These are phyloP conservation scores for Heterobasidion occidentale DNA, from an alignment of 1,284 basidiomycete species.

Conservation along the genomic window DNA sequence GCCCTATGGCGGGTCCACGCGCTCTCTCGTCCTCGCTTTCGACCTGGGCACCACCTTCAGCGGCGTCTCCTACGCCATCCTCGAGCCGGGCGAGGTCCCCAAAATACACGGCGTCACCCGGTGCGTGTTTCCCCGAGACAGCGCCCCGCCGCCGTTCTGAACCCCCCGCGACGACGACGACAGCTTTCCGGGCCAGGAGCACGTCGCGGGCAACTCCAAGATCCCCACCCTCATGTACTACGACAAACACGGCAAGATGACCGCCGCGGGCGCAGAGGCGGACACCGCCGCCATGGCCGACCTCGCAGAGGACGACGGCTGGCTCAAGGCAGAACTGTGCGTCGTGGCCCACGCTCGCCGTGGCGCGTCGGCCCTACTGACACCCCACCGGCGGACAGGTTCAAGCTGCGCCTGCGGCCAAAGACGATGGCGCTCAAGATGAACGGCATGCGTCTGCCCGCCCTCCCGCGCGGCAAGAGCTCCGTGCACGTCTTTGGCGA, in stretches of 20 bases:
- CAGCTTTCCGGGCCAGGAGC: slow-evolving; percentile 75
- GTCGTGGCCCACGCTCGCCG: slow-evolving; percentile 16
- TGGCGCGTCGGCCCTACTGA: background rate
- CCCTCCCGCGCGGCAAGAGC: slow-evolving; percentile 55
- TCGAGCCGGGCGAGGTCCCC: slow-evolving; percentile 65
- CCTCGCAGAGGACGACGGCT: slow-evolving; percentile 64
- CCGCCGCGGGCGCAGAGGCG: slow-evolving; percentile 68
- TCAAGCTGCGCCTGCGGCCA: slow-evolving; percentile 71
- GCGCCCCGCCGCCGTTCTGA: background rate
- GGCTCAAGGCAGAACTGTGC: slow-evolving; percentile 68
- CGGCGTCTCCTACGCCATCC: slow-evolving; percentile 69
- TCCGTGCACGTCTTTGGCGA: slow-evolving; percentile 71
- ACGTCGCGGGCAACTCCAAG: slow-evolving; percentile 77
- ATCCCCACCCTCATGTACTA: slow-evolving; percentile 73
- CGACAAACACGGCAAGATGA: slow-evolving; percentile 51
- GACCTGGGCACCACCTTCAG: slow-evolving; percentile 74
- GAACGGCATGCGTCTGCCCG: slow-evolving; percentile 69
- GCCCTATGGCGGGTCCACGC: slow-evolving; percentile 54
- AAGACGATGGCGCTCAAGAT: slow-evolving; percentile 68
- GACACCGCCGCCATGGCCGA: slow-evolving; percentile 49
- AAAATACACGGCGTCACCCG: slow-evolving; percentile 68
- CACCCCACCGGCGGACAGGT: slow-evolving; percentile 30
- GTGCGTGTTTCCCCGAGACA: slow-evolving; percentile 25
- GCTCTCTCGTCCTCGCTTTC: slow-evolving; percentile 65
- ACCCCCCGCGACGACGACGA: background rate